Percentiles rank a stretch among this genome's conserved stretches.
phyloP scores from a whole-genome alignment of 2,329 filamentous ascomycete genomes.

The Raffaelea albimanens region DNA sequence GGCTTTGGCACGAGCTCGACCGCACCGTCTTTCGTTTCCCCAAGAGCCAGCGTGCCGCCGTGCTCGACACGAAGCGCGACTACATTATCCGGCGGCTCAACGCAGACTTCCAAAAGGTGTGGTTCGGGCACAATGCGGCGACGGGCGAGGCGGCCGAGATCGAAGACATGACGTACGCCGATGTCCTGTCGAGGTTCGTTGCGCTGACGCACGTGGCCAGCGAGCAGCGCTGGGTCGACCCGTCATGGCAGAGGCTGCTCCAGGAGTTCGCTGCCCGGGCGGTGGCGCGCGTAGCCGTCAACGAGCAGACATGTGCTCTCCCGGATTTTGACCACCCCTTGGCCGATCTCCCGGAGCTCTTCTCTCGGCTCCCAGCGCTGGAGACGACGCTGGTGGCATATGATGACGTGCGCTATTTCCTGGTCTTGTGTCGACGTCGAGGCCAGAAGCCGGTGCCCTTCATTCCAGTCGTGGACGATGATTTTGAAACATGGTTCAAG shows the following conservation, averaged over 20 bases:
- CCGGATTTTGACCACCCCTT: conserved; percentile 87
- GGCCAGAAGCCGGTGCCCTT: conserved; percentile 96
- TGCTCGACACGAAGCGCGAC: conserved; percentile 78
- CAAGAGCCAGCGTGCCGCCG: conserved; percentile 83
- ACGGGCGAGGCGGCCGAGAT: conserved; percentile 78
- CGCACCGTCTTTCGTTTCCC: conserved; percentile 95
- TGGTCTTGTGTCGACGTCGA: conserved; percentile 81
- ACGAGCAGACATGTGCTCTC: conserved; percentile 70
- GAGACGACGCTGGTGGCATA: conserved; percentile 91
- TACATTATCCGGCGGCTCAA: conserved; percentile 95
- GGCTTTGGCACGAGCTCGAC: conserved; percentile 98
- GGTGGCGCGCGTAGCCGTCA: conserved; percentile 83
- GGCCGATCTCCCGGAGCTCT: conserved; percentile 64
- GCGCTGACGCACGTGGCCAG: conserved; percentile 89
- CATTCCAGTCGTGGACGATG: conserved; percentile 88
- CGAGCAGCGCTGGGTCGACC: conserved; percentile 84
- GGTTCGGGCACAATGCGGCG: conserved; percentile 80
- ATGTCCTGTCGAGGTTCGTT: conserved; percentile 78
- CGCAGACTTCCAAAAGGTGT: conserved; percentile 93
- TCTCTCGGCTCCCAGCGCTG: conserved; percentile 76
- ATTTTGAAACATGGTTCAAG: conserved; percentile 99
- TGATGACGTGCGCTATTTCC: conserved; percentile 95
- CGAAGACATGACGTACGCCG: conserved; percentile 91
- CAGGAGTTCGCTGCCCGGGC: conserved; percentile 95
- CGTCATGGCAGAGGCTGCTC: conserved; percentile 70